Evolutionary conservation across 2,329 filamentous ascomycete genomes (phyloP), one percentile per base, ranked within the genome.

Genomic region (Fusarium sp.): DNA sequence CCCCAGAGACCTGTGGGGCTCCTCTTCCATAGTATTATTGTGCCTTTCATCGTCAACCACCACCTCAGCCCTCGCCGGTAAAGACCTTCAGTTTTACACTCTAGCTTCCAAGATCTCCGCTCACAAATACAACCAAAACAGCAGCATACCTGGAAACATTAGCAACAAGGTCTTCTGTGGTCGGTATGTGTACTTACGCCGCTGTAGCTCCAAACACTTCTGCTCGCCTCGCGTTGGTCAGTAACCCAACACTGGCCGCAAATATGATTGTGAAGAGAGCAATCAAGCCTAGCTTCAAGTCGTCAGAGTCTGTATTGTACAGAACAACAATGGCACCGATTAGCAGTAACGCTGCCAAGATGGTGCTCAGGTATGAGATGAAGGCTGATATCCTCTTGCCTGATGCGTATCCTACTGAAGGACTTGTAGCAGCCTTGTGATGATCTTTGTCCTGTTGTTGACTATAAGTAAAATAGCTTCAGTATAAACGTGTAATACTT

Each of bases 61-160:
- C 88, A 47, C 83, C 81, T 31, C 88, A 89, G 56, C 83, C 83
- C 20, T 89, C 88, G 6, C 88, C 87, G 31, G 11, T 5, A 14
- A 34, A 14, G 31, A 34, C 6, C 1, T 34, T 34, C 5, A 1
- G 31, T 34, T 34, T 34, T 34, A 14, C 31, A 34, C 8, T 56
- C 57, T n/a, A 47, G 13, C 2, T 62, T 5, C 63, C 63, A 2
- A 62, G 11, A 22, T 66, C 64, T 10, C 64, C 57, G 24, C 64
- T 66, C 20, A 66, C 57, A 54, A 66, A 65, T 1, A 65, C 63
- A 20, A 62, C 63, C 8, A 66, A 22, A 1, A 66, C 63, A 5
- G 63, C 63, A 4, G 63, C 63, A 40, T 66, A 66, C 27, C 57
- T 66, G 35, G 4, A 6, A 20, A 1, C 1, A 9, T 65, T 24